These are phyloP conservation scores for Nadsonia commutata DNA, from an alignment of 1,139 yeast species.

Conservation along the genomic window DNA sequence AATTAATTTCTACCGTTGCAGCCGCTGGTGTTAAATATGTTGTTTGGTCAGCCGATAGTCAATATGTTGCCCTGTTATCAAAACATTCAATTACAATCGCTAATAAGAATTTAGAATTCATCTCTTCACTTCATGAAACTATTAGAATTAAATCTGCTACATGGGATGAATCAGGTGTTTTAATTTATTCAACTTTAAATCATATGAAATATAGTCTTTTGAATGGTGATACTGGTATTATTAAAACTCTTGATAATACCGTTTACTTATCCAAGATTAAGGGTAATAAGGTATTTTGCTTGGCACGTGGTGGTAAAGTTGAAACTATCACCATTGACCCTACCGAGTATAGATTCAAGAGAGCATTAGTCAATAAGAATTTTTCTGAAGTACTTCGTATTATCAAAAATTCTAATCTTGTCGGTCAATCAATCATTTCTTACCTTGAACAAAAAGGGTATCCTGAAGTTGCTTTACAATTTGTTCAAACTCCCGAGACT, in stretches of 20 bases:
- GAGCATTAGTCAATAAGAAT: constrained; percentile 77
- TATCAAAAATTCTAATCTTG: constrained; percentile 77
- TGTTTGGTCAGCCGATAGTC: constrained; percentile 80
- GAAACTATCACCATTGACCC: constrained; percentile 77
- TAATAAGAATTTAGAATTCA: constrained; percentile 61
- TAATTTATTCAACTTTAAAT: constrained; percentile 85
- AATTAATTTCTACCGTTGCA: constrained; percentile 52
- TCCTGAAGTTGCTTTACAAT: constrained; percentile 79
- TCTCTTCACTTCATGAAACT: constrained; percentile 88
- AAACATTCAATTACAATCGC: constrained; percentile 90
- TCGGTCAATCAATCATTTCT: constrained; percentile 93
- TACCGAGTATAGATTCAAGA: constrained; percentile 92
- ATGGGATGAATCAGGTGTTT: constrained; percentile 91
- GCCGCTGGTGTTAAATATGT: constrained; percentile 71
- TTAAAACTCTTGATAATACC: constrained; percentile 86
- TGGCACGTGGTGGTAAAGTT: constrained; percentile 76
- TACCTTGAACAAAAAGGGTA: constrained; percentile 91
- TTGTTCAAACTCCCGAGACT: constrained; percentile 92
- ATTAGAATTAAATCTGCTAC: constrained; percentile 94
- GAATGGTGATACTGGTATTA: constrained; percentile 90
- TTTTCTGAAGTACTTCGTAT: constrained; percentile 85
- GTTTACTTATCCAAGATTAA: constrained; percentile 62
- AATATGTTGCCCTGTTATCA: constrained; percentile 73
- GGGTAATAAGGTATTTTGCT: constrained; percentile 61
- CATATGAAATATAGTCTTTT: constrained; percentile 87